Evolutionary conservation across 805 yeast species (phyloP).

Genomic region (Schizosaccharomyces osmophilus): DNA sequence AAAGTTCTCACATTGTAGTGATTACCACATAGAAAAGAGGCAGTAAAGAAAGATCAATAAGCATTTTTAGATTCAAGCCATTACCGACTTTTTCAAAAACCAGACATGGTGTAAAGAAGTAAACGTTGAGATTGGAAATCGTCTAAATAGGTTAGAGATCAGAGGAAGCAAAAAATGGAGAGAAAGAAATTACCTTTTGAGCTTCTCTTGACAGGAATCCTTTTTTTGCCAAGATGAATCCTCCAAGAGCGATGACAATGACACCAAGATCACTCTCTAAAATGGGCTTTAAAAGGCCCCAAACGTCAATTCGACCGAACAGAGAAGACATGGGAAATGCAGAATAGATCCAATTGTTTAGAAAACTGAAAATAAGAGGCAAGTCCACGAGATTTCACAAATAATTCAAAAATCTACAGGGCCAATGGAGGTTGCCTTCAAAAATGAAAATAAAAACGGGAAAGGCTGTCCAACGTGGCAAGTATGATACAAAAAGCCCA

Average conservation of each 20-base stretch:
- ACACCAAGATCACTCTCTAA: neutral
- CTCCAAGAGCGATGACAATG: neutral
- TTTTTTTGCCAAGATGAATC: neutral
- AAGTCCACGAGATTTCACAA: neutral
- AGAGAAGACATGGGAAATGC: neutral
- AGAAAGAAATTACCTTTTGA: neutral
- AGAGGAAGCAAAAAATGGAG: neutral
- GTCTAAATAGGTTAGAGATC: slow-evolving; percentile 14
- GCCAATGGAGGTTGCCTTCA: too few species aligned
- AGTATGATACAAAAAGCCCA: too few species aligned
- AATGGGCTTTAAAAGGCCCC: neutral
- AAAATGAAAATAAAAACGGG: too few species aligned
- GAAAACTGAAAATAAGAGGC: neutral
- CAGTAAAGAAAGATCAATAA: slow-evolving; percentile 57
- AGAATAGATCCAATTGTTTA: too few species aligned
- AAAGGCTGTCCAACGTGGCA: too few species aligned
- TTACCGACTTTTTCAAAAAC: slow-evolving; percentile 60
- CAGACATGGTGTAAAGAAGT: slow-evolving; percentile 82
- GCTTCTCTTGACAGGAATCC: neutral
- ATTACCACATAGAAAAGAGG: slow-evolving; percentile 66
- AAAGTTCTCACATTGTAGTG: slow-evolving; percentile 19
- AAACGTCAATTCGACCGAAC: neutral
- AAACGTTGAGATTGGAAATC: slow-evolving; percentile 59
- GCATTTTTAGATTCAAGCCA: slow-evolving; percentile 44
- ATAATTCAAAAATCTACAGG: too few species aligned